Evolutionary conservation across 2,329 filamentous ascomycete genomes (phyloP), one percentile per base, ranked within the genome.

Genomic region (Sclerotinia sclerotiorum): DNA sequence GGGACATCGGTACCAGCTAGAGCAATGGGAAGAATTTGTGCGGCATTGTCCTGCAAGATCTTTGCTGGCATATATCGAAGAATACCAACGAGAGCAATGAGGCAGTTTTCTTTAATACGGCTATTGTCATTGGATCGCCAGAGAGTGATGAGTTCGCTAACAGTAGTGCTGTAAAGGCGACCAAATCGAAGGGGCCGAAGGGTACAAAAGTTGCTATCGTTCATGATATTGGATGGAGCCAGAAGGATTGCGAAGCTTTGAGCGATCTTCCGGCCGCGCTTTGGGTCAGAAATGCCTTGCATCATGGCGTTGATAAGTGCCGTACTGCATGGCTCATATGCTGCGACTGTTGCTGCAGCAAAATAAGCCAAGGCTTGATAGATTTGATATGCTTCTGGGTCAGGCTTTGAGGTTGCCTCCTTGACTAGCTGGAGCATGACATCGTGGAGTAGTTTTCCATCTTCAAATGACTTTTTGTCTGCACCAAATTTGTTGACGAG

Each of bases 401-500:
- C 55, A 17, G 62, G 42, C 5, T 68, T 49, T 11, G 62, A 58
- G n/a, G 61, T 8, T 29, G 54, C 32, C 29, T 6, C 54, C 4
- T 69, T 51, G 13, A 74, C 60, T 0, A 72, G 39, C 3, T 66
- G 49, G 11, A 70, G 52, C 64, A 77, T 71, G 19, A 71, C 17
- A 15, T 72, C n/a, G 19, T 74, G 58, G 11, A 73, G 48, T 19
- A 24, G 65, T 19, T 35, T 52, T 24, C 55, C 65, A 58, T 67
- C 62, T 8, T 64, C 27, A 13, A 69, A 55, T 15, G 42, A 42
- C 10, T 68, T 62, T 10, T 60, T 69, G n/a, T 70, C 48, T 7
- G 73, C 75, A 49, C 65, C 63, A 35, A 76, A 78, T 49, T 78
- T 78, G 61, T 76, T 77, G 17, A 78, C 68, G 0, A 77, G 57